A percentile compares a stretch with the other conserved stretches of the same genome.
Conservation (phyloP, 2,329 filamentous ascomycete genomes). For the Diaporthe capsici region DNA sequence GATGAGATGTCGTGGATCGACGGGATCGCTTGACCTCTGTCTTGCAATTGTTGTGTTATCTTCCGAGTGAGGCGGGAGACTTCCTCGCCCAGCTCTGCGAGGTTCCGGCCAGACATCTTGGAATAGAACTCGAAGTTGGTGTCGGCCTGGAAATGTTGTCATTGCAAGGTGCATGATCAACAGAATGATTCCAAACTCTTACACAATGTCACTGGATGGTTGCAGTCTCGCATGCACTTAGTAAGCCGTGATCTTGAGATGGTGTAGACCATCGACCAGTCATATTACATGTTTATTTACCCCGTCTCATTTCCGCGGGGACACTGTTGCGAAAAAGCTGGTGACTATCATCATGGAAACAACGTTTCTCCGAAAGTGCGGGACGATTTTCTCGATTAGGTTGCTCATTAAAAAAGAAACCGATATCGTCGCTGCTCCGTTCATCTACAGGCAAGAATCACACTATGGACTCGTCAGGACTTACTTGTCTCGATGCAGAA, state of each 20-base stretch:
- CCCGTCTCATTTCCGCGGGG: not conserved
- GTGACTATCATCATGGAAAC: too few species aligned
- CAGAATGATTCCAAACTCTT: not conserved
- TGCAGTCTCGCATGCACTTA: not conserved
- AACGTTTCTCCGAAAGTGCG: too few species aligned
- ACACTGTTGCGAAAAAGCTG: not conserved
- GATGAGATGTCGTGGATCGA: not conserved
- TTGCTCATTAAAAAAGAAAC: too few species aligned
- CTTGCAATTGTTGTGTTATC: not conserved
- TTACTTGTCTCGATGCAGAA: not conserved
- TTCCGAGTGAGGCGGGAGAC: not conserved
- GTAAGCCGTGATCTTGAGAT: not conserved
- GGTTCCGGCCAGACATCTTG: not conserved
- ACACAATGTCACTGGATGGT: not conserved
- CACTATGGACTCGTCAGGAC: not conserved
- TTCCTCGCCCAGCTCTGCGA: constrained; percentile 5
- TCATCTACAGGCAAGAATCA: not conserved
- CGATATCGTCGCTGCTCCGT: not conserved
- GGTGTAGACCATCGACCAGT: not conserved
- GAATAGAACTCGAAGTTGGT: not conserved
- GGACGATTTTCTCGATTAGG: too few species aligned
- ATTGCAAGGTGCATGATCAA: too few species aligned
- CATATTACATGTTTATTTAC: not conserved
- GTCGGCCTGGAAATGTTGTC: too few species aligned
- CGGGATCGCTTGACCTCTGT: not conserved